Evolutionary conservation across 106 monocot species (phyloP), one percentile per base, ranked within the genome.

Genomic region (Agapanthus africanus): DNA sequence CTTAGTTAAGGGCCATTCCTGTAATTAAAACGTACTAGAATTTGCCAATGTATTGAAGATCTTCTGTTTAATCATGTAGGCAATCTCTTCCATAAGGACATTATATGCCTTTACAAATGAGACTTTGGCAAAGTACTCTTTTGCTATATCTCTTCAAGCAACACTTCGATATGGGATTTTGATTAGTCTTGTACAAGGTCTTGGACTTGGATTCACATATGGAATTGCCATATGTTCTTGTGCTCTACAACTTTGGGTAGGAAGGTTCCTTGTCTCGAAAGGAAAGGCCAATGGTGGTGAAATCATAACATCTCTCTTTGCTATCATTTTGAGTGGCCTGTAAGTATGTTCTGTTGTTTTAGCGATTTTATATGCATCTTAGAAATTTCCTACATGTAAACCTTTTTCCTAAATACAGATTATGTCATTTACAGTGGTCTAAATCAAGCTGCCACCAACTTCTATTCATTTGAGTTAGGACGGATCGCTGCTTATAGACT

Each of bases 381-480:
- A 44, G 37, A 63, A 37, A 34, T 21, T 25, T 63, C 33, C 60
- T 13, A 40, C 40, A 16, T 18, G 28, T 49, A 27, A 28, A 26
- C 35, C n/a, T 62, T 63, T 71, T 74, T 59, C 59, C 51, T 69
- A 28, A 36, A 46, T 70, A 75, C 11, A 23, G 25, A 38, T 72
- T 56, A 34, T 70, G 26, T 51, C 46, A 68, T 73, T 37, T 41
- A 37, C 60, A 97, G 95, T 34, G 95, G 95, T 47, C 49, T 97
- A 59, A 97, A 97, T 87, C 95, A 97, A 80, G 95, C 95, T 26
- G 95, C 95, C 2, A 97, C 95, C 10, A 97, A 97, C 70, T 97
- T 97, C 75, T 97, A 97, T 71, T 88, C 95, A 59, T 97, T 97
- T 79, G 95, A 97, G 59, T 88, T 89, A 80, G 95, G 95, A 40